phyloP scores from a whole-genome alignment of 2,329 filamentous ascomycete genomes.

The Cephalotrichum gorgonifer region DNA sequence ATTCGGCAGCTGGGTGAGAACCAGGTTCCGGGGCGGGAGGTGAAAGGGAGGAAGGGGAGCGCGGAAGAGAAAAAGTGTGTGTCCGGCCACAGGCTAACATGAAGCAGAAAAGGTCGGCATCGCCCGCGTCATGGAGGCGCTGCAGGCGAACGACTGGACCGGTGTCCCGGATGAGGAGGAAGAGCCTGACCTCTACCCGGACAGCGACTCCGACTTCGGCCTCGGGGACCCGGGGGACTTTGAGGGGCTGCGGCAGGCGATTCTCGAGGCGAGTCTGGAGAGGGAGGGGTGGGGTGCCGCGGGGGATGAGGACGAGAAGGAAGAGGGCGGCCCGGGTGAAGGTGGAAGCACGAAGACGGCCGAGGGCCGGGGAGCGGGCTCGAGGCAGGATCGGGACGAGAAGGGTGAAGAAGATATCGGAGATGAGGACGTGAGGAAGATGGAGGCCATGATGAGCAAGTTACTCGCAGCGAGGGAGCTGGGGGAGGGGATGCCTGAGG shows the following conservation, averaged over 20 bases:
- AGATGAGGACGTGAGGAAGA: constrained; percentile 43
- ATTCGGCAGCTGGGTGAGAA: no score
- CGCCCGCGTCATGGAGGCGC: constrained; percentile 46
- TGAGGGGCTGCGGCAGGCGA: constrained; percentile 38
- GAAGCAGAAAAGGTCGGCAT: constrained; percentile 46
- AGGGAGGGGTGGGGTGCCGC: constrained; percentile 13
- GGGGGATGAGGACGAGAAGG: constrained; percentile 3
- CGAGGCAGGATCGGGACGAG: no score
- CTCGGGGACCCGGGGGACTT: constrained; percentile 38
- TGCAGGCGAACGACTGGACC: constrained; percentile 57
- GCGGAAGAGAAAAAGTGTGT: no score
- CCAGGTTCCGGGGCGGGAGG: no score
- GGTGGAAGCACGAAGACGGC: no score
- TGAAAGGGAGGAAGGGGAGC: no score
- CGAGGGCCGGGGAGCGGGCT: no score
- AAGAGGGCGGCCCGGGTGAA: not conserved
- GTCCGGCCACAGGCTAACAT: not conserved
- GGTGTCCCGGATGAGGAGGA: constrained; percentile 18
- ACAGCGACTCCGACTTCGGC: constrained; percentile 19
- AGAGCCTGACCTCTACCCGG: constrained; percentile 21
- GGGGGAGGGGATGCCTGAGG: constrained; percentile 47
- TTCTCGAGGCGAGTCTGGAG: constrained; percentile 30
- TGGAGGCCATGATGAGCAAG: constrained; percentile 55
- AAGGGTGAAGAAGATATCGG: constrained; percentile 25
- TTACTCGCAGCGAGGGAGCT: constrained; percentile 51